Conservation (phyloP, 768 basidiomycete species). For the Kwoniella sp. region DNA sequence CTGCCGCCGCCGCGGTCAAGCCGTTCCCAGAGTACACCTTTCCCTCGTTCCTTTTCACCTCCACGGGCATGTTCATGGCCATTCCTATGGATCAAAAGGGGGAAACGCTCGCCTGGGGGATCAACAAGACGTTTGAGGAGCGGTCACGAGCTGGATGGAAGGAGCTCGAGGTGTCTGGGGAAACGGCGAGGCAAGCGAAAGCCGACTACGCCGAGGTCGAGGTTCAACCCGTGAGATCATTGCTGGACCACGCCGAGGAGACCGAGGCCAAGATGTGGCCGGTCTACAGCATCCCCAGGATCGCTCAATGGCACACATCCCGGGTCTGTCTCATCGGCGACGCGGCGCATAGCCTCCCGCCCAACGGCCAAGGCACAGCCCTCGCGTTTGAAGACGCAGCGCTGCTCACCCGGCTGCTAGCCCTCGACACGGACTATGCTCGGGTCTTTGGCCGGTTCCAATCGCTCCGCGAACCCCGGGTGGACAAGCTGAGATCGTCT, state of each 20-base stretch:
- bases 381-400: slow-evolving; percentile 37
- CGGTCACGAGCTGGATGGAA: slow-evolving; percentile 3
- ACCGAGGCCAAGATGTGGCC: slow-evolving; percentile 11
- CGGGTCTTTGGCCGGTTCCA: slow-evolving; percentile 28
- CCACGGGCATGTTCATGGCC: slow-evolving; percentile 13
- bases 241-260: slow-evolving; percentile 6
- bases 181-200: slow-evolving; percentile 1
- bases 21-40: slow-evolving; percentile 3
- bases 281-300: slow-evolving; percentile 5
- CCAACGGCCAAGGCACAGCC: slow-evolving; percentile 29
- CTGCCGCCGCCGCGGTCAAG: background rate
- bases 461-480: slow-evolving; percentile 16
- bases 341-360: slow-evolving; percentile 33
- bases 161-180: slow-evolving; percentile 1
- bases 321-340: slow-evolving; percentile 28
- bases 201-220: slow-evolving; percentile 1
- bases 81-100: slow-evolving; percentile 7
- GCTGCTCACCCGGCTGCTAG: slow-evolving; percentile 17
- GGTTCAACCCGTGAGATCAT: slow-evolving; percentile 3
- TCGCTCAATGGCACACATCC: slow-evolving; percentile 11
- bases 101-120: slow-evolving; percentile 14
- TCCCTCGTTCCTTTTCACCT: slow-evolving; percentile 14
- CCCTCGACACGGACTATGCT: background rate
- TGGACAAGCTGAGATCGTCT: slow-evolving; percentile 12
- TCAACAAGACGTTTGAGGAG: background rate